Evolutionary conservation across 768 basidiomycete genomes (phyloP), one percentile per base, ranked within the genome.

Genomic region (Psilocybe azurescens): DNA sequence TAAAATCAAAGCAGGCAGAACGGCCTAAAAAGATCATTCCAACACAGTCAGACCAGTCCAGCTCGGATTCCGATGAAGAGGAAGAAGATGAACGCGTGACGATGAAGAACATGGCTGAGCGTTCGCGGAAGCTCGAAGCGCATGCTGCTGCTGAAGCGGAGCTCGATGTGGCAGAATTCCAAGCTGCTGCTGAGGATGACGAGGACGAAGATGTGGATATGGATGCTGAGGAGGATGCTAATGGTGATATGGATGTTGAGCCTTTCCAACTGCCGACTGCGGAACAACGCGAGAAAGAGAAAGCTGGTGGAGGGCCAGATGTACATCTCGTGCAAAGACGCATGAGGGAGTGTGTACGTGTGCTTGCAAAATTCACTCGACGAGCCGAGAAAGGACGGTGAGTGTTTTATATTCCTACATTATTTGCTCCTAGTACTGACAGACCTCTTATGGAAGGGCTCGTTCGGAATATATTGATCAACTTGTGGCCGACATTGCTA

Each of bases 401-500:
- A 61, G 86, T 60, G 59, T 62, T 53, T 11, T 53, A 49, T 18
- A 49, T 47, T 46, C 38, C 65, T 6, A 3, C 20, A 18, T 32
- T 47, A 54, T n/a, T 58, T 65, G 38, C 63, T 38, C 47, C 11
- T 59, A 11, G 33, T 36, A 39, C 53, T 56, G 63, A 51, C 48
- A 52, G 50, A 13, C 2, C 2, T 54, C 56, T 39, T 49, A 20
- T 55, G 33, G 47, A 54, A 97, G 97, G 65, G 86, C 94, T 62
- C 85, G 97, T 33, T 86, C 94, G 36, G 97, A 99, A 70, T 96
- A 98, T 65, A 83, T 91, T 32, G 88, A 90, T 46, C 97, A 98
- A 73, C 79, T 99, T 52, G 78, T 95, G 10, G 80, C 88, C 29
- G 97, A 99, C 68, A 95, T 99, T 66, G 89, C 89, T 28, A 95